phyloP scores from a whole-genome alignment of 2,329 filamentous ascomycete species.

The Exophiala sideris region DNA sequence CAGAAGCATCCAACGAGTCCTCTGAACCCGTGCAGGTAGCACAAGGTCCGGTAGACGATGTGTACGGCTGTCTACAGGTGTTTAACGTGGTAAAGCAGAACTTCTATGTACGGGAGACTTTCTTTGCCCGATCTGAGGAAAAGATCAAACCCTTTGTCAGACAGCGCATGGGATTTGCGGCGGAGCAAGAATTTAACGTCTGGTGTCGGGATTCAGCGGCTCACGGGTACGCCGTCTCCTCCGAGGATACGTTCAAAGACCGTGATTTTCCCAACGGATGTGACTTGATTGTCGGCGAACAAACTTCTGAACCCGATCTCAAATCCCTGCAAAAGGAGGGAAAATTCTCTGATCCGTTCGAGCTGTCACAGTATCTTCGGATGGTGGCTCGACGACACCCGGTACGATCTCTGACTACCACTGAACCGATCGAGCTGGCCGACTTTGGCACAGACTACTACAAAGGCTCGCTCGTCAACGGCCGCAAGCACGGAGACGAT shows the following conservation, averaged over 20 bases:
- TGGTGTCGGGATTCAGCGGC: constrained; percentile 39
- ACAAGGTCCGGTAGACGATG: constrained; percentile 25
- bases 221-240: constrained; percentile 35
- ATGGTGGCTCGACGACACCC: constrained; percentile 26
- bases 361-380: constrained; percentile 15
- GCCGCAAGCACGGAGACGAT: constrained; percentile 54
- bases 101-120: constrained; percentile 40
- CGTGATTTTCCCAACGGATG: constrained; percentile 35
- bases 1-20: constrained; percentile 5
- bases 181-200: constrained; percentile 40
- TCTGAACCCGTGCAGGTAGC: constrained; percentile 3
- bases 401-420: constrained; percentile 18
- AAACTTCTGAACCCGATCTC: constrained; percentile 34
- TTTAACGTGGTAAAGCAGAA: constrained; percentile 50
- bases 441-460: constrained; percentile 55
- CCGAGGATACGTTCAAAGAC: constrained; percentile 26
- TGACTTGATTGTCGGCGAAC: constrained; percentile 43
- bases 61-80: constrained; percentile 50
- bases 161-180: constrained; percentile 37
- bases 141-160: constrained; percentile 41
- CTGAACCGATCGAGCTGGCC: constrained; percentile 43
- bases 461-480: constrained; percentile 50
- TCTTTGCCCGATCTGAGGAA: constrained; percentile 40
- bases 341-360: constrained; percentile 23
- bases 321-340: constrained; percentile 32